phyloP scores from a whole-genome alignment of 106 monocot genomes.

The Gastrodia elata region DNA sequence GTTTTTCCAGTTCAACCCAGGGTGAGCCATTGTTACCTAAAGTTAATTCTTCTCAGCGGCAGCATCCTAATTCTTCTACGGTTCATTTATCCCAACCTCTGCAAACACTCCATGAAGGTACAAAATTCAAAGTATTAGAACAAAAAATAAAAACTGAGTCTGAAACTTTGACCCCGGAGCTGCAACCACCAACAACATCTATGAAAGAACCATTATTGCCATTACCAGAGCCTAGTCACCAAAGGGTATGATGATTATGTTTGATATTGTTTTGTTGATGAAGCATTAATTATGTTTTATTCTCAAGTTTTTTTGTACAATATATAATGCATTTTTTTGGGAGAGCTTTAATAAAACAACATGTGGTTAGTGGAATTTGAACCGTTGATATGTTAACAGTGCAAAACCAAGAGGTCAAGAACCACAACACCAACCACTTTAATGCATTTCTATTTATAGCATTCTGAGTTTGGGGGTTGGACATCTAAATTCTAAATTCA shows the following conservation, averaged over 20 bases:
- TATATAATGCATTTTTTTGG: too few relatives aligned
- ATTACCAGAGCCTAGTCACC: constrained; percentile 18
- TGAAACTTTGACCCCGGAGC: background rate
- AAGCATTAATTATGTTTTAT: background rate
- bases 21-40: constrained; percentile 28
- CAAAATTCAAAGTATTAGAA: constrained; percentile 20
- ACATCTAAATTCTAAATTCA: background rate
- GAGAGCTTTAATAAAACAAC: too few relatives aligned
- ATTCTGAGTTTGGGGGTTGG: background rate
- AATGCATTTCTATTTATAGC: background rate
- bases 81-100: constrained; percentile 20
- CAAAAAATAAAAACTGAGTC: constrained; percentile 15
- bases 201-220: constrained; percentile 40
- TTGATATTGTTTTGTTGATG: background rate
- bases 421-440: too few relatives aligned
- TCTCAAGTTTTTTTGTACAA: background rate
- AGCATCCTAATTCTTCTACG: constrained; percentile 15
- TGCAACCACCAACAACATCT: background rate
- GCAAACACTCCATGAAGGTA: constrained; percentile 18
- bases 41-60: constrained; percentile 39
- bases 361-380: too few relatives aligned
- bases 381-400: too few relatives aligned
- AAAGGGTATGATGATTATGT: constrained; percentile 25
- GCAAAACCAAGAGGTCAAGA: too few relatives aligned
- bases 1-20: constrained; percentile 29